These are phyloP conservation scores for Curvularia eragrostidis DNA, from an alignment of 2,329 filamentous ascomycete genomes.

Conservation along the genomic window DNA sequence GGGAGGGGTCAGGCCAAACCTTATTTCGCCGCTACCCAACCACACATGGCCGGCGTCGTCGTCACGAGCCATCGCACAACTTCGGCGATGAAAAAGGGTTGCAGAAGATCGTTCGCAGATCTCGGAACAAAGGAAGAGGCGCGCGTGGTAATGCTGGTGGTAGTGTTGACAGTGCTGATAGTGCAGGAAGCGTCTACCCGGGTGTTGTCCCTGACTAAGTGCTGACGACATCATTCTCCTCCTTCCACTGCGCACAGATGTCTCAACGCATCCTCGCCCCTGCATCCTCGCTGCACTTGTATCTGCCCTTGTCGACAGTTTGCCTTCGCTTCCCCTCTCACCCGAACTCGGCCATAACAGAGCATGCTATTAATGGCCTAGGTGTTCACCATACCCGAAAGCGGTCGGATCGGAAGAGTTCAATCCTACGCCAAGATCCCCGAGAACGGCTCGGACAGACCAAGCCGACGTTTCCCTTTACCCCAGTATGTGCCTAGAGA, in stretches of 20 bases:
- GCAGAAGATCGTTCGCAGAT: background rate
- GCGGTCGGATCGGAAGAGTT: background rate
- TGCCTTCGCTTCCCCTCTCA: background rate
- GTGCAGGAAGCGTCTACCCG: background rate
- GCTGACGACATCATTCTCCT: background rate
- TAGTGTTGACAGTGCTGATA: background rate
- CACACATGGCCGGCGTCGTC: background rate
- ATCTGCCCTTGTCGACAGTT: background rate
- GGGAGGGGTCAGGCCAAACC: constrained; percentile 7
- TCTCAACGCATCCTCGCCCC: background rate
- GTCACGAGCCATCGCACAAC: constrained; percentile 10
- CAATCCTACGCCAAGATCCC: background rate
- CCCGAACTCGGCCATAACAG: background rate
- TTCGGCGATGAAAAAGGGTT: constrained; percentile 4
- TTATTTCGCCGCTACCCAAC: constrained; percentile 4
- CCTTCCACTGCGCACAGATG: background rate
- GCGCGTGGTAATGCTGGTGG: constrained; percentile 1
- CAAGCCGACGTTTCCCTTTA: background rate
- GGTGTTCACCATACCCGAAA: background rate
- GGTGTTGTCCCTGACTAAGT: background rate
- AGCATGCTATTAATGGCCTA: background rate
- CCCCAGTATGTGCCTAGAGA: background rate
- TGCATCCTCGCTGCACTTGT: background rate
- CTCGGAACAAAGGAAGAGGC: background rate
- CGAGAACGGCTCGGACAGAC: background rate